Base-by-base conservation (phyloP, 1,284 basidiomycete genomes). In the Meira miltonrushii region DNA sequence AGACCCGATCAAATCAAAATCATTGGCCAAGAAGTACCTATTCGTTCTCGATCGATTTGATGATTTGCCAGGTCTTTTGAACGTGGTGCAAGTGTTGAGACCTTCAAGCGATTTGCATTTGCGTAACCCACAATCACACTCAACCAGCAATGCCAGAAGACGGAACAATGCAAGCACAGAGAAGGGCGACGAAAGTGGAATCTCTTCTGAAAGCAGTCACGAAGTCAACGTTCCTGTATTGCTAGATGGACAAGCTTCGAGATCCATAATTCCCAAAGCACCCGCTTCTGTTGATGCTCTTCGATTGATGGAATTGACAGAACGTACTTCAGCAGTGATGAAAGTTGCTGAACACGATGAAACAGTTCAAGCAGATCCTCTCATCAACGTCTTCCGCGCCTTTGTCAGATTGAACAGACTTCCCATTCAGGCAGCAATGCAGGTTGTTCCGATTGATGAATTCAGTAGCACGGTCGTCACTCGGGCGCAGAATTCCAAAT, bases 21-120 rank as follows among this genome's bases (percentile, higher is more conserved):
- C 13, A 40, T 39, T 17, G 13, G n/a, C 38, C 4, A 53, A 39
- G 23, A n/a, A 85, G 25, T 87, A 94, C 72, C 84, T 88, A 0
- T 85, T 96, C 62, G 87, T 97, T 15, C 84, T 98, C n/a, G 90
- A 92, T 78, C 88, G 87, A 77, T 83, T 95, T 61, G 90, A 93
- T 67, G 90, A 96, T 74, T 81, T 98, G 7, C 80, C 82, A 0
- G 79, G 82, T 1, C 79, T 82, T 61, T 83, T 84, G 82, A 79
- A 82, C 48, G 78, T 83, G 59, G 77, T 81, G 15, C 80, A 82
- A 61, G 79, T 83, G 55, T 78, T 84, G 53, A 80, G 81, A 59
- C 79, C 80, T 6, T 64, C 67, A 15, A 28, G 28, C 19, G 13
- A 23, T 12, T 23, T 48, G 5, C 46, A 23, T 13, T 23, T 21